A percentile compares a stretch with the other conserved stretches of the same genome.
Conservation (phyloP, 768 basidiomycete species). For the Naematelia encephala region DNA sequence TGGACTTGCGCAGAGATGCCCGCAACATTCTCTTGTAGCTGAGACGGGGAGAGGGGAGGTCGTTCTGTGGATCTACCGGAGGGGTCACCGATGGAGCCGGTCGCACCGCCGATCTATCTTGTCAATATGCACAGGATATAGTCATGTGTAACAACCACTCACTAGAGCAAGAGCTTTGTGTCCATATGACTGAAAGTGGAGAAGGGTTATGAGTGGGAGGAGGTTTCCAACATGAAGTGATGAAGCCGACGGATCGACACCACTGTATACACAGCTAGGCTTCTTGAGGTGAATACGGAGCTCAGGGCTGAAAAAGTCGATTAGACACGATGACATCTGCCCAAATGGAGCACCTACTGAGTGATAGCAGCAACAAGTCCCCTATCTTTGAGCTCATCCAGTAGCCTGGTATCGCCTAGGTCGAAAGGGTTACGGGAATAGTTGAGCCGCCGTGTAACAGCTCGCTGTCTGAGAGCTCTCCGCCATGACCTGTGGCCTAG, state of each 20-base stretch:
- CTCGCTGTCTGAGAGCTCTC: neutral
- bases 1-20: conserved; percentile 64
- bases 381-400: neutral
- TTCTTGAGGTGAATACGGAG: conserved; percentile 31
- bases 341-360: neutral
- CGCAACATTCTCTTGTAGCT: conserved; percentile 65
- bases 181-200: conserved; percentile 85
- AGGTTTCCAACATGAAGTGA: conserved; percentile 93
- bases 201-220: conserved; percentile 74
- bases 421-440: neutral
- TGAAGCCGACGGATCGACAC: conserved; percentile 86
- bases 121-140: conserved; percentile 4
- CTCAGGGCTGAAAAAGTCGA: conserved; percentile 27
- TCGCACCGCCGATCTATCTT: conserved; percentile 85
- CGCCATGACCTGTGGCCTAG: neutral
- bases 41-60: conserved; percentile 60
- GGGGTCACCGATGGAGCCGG: conserved; percentile 94
- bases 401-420: neutral
- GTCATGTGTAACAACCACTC: conserved; percentile 46
- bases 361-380: neutral
- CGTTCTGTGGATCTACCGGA: conserved; percentile 84
- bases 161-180: conserved; percentile 81
- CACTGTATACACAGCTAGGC: conserved; percentile 66
- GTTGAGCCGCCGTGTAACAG: neutral
- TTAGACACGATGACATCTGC: too few species aligned